These are phyloP conservation scores for Phaeosphaeria sp. DNA, from an alignment of 2,329 filamentous ascomycete genomes.

Conservation along the genomic window DNA sequence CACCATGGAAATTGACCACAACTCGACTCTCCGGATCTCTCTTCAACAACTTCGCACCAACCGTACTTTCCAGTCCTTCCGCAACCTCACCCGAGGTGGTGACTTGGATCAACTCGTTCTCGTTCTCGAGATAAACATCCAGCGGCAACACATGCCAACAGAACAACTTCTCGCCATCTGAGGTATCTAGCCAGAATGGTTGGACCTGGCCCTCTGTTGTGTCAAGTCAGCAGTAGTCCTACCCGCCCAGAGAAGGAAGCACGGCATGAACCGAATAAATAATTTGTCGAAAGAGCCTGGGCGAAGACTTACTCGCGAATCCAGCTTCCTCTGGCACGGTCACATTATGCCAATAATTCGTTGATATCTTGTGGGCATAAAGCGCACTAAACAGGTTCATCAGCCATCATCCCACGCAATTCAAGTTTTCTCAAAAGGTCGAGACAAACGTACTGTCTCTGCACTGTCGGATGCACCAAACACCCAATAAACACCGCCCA, in stretches of 20 bases:
- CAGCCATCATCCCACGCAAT: not conserved
- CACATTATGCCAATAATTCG: slow-evolving; percentile 73
- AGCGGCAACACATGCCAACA: slow-evolving; percentile 91
- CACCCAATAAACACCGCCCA: slow-evolving; percentile 73
- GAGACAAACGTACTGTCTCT: slow-evolving; percentile 72
- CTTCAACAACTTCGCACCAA: slow-evolving; percentile 59
- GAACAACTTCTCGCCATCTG: slow-evolving; percentile 79
- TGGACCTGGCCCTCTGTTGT: slow-evolving; percentile 80
- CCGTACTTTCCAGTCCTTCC: slow-evolving; percentile 55
- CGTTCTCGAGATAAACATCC: slow-evolving; percentile 75
- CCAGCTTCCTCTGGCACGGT: slow-evolving; percentile 83
- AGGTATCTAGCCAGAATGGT: slow-evolving; percentile 77
- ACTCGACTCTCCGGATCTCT: slow-evolving; percentile 59
- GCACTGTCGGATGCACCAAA: slow-evolving; percentile 72
- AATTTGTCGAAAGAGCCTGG: too few species aligned
- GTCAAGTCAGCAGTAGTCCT: slow-evolving; percentile 5
- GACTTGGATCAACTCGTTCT: slow-evolving; percentile 60
- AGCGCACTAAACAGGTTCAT: slow-evolving; percentile 66
- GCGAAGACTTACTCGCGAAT: slow-evolving; percentile 70
- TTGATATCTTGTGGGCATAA: slow-evolving; percentile 83
- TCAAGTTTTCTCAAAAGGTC: too few species aligned
- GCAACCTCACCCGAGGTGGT: slow-evolving; percentile 48
- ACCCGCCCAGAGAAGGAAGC: too few species aligned
- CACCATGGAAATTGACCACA: slow-evolving; percentile 69
- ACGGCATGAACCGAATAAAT: too few species aligned